These are phyloP conservation scores for Excoecaria agallocha DNA, from an alignment of 345 rosid genomes.

Conservation along the genomic window DNA sequence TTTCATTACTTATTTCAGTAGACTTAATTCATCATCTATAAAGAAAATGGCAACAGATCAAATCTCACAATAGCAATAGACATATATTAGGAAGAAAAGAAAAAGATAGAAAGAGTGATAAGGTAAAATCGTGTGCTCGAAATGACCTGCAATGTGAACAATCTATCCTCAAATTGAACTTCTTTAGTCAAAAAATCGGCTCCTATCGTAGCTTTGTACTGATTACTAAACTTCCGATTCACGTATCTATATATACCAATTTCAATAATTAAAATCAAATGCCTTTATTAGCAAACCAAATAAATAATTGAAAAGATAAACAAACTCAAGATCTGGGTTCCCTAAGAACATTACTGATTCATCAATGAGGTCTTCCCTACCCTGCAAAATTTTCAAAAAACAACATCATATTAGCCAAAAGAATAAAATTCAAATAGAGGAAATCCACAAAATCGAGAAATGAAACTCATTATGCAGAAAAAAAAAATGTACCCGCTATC, in stretches of 20 bases:
- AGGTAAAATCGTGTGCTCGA: not conserved
- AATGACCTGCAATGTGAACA: conserved; percentile 84
- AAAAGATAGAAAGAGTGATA: not conserved
- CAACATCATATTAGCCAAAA: not conserved
- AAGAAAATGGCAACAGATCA: not conserved
- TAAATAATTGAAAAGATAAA: not conserved
- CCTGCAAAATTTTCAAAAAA: conserved; percentile 30
- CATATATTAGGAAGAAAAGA: not conserved
- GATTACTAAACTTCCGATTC: conserved; percentile 86
- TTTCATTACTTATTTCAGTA: not conserved
- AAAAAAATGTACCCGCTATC: conserved; percentile 62
- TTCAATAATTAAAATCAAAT: conserved; percentile 11
- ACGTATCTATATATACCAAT: conserved; percentile 55
- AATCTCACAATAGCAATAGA: not conserved
- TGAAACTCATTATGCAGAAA: not conserved
- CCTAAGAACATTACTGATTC: conserved; percentile 72
- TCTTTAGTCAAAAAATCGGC: conserved; percentile 94
- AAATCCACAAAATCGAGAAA: not conserved
- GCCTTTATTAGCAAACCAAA: conserved; percentile 3
- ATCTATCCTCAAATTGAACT: conserved; percentile 80
- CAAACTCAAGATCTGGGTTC: conserved; percentile 15
- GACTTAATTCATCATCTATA: not conserved
- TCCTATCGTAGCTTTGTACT: conserved; percentile 93
- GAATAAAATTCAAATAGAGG: not conserved
- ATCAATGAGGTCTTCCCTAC: conserved; percentile 93